Conservation (phyloP, 495 filamentous ascomycete species). For the Aspergillus taichungensis region DNA sequence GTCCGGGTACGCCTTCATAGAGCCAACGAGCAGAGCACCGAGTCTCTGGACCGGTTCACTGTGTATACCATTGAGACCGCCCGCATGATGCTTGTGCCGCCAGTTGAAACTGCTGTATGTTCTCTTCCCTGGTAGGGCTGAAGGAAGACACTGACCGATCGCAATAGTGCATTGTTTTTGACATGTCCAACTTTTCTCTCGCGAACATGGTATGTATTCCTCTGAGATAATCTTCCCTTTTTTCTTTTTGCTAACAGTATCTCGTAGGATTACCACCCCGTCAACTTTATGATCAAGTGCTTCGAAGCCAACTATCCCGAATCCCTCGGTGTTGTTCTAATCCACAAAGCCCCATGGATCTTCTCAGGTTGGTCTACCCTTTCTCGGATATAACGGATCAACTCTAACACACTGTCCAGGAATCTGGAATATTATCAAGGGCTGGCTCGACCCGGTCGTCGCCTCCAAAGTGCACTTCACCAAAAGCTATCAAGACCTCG, state of each 20-base stretch:
- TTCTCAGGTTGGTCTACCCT: constrained; percentile 64
- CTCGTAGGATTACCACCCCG: constrained; percentile 77
- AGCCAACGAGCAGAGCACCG: constrained; percentile 71
- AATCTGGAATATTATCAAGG: constrained; percentile 82
- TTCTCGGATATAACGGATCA: background rate
- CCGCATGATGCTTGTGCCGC: constrained; percentile 66
- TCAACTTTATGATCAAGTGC: constrained; percentile 99
- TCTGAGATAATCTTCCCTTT: background rate
- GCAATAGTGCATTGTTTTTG: constrained; percentile 72
- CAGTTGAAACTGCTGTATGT: constrained; percentile 87
- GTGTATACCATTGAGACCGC: constrained; percentile 93
- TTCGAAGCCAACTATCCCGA: constrained; percentile 99
- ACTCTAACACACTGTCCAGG: constrained; percentile 31
- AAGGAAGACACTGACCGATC: background rate
- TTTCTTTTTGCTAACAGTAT: constrained; percentile 6
- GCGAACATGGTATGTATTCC: constrained; percentile 73
- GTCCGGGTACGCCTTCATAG: constrained; percentile 76
- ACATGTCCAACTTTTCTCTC: constrained; percentile 88
- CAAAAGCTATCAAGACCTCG: constrained; percentile 69
- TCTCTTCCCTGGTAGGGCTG: background rate
- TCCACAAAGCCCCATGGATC: constrained; percentile 94
- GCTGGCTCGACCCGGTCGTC: constrained; percentile 96
- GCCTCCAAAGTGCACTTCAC: constrained; percentile 94
- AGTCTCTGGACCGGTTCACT: constrained; percentile 76
- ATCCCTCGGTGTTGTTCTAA: constrained; percentile 80